Evolutionary conservation across 371 early-diverging fungal genomes (phyloP), one percentile per base, ranked within the genome.

Genomic region (Coemansia sp.): DNA sequence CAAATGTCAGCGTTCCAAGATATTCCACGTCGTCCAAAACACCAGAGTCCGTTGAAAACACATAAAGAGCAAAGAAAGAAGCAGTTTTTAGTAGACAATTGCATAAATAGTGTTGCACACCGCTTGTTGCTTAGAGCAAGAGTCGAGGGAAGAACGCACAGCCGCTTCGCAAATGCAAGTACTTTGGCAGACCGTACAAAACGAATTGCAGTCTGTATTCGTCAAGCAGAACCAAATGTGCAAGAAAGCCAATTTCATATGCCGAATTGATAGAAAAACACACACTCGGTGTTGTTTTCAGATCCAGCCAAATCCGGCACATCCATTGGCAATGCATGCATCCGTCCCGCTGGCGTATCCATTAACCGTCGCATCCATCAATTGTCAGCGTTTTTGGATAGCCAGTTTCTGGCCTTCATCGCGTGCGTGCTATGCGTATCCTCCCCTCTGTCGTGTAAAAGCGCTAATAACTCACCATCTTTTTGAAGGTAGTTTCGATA

Each of bases 401-500:
- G 37, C 37, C 37, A 37, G 37, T 37, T 37, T 66, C 66, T 40
- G 34, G 40, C 31, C 14, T 39, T 65, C 24, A 14, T 45, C 47
- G 47, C 5, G 18, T 45, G n/a, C 47, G 18, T n/a, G 18, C n/a
- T 45, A n/a, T 45, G n/a, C 14, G 18, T 48, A n/a, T 48, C 50
- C 21, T 21, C 50, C 47, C n/a, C 18, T 18, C 50, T 18, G 50
- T 48, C 18, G 50, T 21, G 5, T 21, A 48, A 48, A 8, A 48
- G 18, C 37, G 37, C 37, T 37, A 18, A 21, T 8, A 39, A 69
- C 69, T 69, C 69, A 69, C 69, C 69, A 69, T 69, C 69, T 60
- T 69, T 53, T 53, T 26, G 54, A 58, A 57, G 56, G 14, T 53
- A 39, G 14, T 39, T 58, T 64, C 61, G 67, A 59, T 47, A 57